Conservation (phyloP, 2,329 filamentous ascomycete species). For the Onygenales sp. region DNA sequence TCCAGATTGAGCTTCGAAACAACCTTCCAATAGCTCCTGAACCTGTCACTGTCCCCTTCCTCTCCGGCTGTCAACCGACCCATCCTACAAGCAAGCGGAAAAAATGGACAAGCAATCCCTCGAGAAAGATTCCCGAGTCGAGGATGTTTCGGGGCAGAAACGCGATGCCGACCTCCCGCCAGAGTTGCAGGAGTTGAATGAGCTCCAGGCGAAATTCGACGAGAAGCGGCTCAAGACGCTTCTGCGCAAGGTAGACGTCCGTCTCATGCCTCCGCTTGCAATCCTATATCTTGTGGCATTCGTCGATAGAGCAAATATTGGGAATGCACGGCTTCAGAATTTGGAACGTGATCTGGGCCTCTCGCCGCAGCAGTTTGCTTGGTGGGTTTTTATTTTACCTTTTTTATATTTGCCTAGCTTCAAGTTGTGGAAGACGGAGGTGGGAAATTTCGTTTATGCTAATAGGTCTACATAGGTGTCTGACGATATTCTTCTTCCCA, state of each 20-base stretch:
- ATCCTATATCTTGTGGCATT: slow-evolving; percentile 6
- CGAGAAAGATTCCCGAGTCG: background rate
- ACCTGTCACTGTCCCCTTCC: no score
- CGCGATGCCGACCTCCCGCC: background rate
- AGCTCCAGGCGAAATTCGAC: background rate
- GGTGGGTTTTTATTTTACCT: background rate
- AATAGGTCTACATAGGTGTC: background rate
- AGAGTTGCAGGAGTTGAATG: background rate
- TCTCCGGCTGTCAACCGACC: no score
- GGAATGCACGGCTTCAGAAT: background rate
- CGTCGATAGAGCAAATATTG: slow-evolving; percentile 1
- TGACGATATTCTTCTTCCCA: background rate
- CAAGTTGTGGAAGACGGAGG: no score
- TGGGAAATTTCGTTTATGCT: no score
- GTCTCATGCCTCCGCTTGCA: slow-evolving; percentile 3
- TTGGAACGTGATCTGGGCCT: background rate
- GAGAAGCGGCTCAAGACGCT: background rate
- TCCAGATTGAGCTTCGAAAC: no score
- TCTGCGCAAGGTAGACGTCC: slow-evolving; percentile 1
- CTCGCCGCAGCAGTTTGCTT: background rate
- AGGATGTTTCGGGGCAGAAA: background rate
- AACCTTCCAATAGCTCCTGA: no score
- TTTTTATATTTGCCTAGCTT: no score
- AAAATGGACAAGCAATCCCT: background rate
- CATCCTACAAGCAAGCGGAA: no score